phyloP scores from a whole-genome alignment of 768 basidiomycete species.

The Psilocybe cyanescens region DNA sequence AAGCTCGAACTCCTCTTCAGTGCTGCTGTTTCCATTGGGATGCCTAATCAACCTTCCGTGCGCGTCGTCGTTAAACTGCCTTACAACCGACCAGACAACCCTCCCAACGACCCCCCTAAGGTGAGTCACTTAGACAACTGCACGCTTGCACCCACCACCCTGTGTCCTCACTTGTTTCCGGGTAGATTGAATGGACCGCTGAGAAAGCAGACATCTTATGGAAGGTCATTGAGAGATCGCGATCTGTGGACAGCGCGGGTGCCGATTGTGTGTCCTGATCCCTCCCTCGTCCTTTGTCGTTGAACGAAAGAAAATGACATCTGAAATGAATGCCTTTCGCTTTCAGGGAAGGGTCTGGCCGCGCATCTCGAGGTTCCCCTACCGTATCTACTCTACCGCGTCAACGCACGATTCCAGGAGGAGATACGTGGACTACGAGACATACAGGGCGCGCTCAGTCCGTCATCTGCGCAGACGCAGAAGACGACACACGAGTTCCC shows the following conservation, averaged over 20 bases:
- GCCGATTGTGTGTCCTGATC: constrained; percentile 70
- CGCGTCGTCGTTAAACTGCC: constrained; percentile 83
- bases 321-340: not conserved
- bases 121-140: constrained; percentile 44
- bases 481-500: constrained; percentile 21
- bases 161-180: not conserved
- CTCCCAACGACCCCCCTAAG: constrained; percentile 65
- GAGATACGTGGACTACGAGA: constrained; percentile 81
- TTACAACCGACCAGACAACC: constrained; percentile 75
- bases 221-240: constrained; percentile 84
- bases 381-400: constrained; percentile 84
- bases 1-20: not conserved
- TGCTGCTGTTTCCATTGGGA: constrained; percentile 8
- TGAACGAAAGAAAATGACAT: not conserved
- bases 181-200: constrained; percentile 83
- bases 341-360: constrained; percentile 81
- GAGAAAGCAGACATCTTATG: constrained; percentile 87
- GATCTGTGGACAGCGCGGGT: constrained; percentile 70
- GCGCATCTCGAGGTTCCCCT: constrained; percentile 80
- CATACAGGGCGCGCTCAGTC: constrained; percentile 64
- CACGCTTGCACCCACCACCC: constrained; percentile 12
- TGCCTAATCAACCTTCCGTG: constrained; percentile 41
- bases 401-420: constrained; percentile 84
- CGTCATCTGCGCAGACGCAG: constrained; percentile 42
- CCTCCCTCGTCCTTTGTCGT: not conserved